Percentiles rank a stretch among this genome's conserved stretches.
Conservation (phyloP, 108 stramenopile species). For the Skeletonema costatum region DNA sequence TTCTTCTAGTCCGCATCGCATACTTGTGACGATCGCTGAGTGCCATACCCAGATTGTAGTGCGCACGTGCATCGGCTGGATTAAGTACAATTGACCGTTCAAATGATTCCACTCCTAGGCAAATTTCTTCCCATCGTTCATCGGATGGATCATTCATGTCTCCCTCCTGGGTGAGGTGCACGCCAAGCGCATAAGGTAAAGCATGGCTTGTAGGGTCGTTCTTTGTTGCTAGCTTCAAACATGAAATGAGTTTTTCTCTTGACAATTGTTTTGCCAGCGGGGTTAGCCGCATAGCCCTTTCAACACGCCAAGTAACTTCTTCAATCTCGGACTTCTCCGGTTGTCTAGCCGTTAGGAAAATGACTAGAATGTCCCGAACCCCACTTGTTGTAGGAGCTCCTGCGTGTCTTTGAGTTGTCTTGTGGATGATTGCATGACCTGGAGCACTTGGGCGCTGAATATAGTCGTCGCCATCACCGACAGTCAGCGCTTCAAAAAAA, state of each 20-base stretch:
- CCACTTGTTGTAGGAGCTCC: conserved; percentile 60
- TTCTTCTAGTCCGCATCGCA: conserved; percentile 37
- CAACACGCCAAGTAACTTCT: conserved; percentile 30
- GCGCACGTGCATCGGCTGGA: conserved; percentile 41
- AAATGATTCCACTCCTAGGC: conserved; percentile 27
- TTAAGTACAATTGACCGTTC: conserved; percentile 26
- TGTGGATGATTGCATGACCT: conserved; percentile 66
- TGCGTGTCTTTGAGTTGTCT: conserved; percentile 66
- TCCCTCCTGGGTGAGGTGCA: conserved; percentile 35
- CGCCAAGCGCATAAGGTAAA: conserved; percentile 38
- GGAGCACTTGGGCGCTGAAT: conserved; percentile 47
- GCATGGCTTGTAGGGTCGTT: conserved; percentile 41
- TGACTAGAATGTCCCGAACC: conserved; percentile 69
- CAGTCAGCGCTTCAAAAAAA: conserved; percentile 63
- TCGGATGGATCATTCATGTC: conserved; percentile 31
- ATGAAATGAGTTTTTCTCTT: conserved; percentile 24
- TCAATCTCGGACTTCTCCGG: neutral
- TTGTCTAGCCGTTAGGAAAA: conserved; percentile 63
- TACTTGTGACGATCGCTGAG: conserved; percentile 42
- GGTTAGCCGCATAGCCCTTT: conserved; percentile 39
- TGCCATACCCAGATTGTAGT: conserved; percentile 40
- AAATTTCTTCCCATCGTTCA: conserved; percentile 36
- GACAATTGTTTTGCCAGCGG: conserved; percentile 29
- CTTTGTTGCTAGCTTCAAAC: conserved; percentile 25
- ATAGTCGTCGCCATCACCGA: conserved; percentile 6